These are phyloP conservation scores for Globisporangium recalcitrans DNA, from an alignment of 352 stramenopile genomes.

Conservation along the genomic window DNA sequence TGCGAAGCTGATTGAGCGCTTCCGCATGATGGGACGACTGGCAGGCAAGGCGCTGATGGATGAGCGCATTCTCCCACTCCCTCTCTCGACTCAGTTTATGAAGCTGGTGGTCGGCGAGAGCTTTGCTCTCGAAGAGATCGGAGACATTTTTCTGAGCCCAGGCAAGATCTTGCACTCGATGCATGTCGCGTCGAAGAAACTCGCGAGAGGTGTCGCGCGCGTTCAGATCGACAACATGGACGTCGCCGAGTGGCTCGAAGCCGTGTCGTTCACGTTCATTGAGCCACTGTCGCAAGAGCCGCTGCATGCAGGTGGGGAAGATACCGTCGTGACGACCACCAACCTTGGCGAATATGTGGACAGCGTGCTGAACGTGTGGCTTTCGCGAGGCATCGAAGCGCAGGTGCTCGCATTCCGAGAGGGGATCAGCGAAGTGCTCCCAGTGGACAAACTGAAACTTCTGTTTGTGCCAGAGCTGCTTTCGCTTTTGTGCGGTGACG, in stretches of 20 bases:
- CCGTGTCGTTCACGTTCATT: constrained; percentile 67
- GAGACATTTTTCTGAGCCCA: constrained; percentile 54
- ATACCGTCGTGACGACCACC: constrained; percentile 39
- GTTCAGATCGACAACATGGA: constrained; percentile 60
- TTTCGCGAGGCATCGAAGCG: constrained; percentile 48
- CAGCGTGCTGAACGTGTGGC: constrained; percentile 54
- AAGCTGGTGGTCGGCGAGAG: constrained; percentile 66
- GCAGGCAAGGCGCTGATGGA: constrained; percentile 84
- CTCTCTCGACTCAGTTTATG: constrained; percentile 72
- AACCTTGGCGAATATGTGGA: constrained; percentile 60
- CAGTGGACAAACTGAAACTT: constrained; percentile 62
- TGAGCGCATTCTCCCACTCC: constrained; percentile 65
- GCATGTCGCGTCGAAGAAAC: constrained; percentile 33
- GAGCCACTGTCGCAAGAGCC: constrained; percentile 73
- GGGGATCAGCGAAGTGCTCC: constrained; percentile 67
- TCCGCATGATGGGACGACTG: constrained; percentile 77
- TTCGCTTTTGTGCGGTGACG: constrained; percentile 61
- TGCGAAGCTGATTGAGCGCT: constrained; percentile 54
- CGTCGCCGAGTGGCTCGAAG: constrained; percentile 51
- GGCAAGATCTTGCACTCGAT: constrained; percentile 60
- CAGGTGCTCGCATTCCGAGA: constrained; percentile 76
- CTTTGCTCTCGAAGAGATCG: constrained; percentile 45
- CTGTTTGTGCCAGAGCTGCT: constrained; percentile 66
- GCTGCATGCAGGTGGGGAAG: constrained; percentile 36
- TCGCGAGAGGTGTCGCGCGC: constrained; percentile 20